Base-by-base conservation (phyloP, 2,329 filamentous ascomycete species). In the Aspergillus hiratsukae region DNA sequence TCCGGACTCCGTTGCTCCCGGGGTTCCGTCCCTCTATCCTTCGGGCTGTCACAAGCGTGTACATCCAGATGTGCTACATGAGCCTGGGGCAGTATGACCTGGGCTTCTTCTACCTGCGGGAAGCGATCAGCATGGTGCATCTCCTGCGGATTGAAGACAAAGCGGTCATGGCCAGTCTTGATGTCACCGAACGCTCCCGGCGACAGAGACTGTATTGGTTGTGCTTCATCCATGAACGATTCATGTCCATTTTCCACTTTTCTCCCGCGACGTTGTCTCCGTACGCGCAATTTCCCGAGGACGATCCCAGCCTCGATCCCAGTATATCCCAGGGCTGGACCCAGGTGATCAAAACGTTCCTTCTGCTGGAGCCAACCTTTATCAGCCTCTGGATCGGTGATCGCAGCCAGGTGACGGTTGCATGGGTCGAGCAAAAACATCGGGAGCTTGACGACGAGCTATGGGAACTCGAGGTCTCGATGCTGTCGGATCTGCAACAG, bases 181-280 rank as follows among this genome's bases (percentile, higher is more conserved):
- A 67, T 4, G 63, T 64, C 3, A 61, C 72, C 2, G 76, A 80
- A 52, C 67, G 74, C 25, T 72, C 76, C 25, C 69, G 73, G 50
- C 66, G 78, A 50, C 79, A 82, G 58, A 73, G 81, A 3, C 66
- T 82, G 1, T 83, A 83, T 64, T 84, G 81, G 81, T 76, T 82
- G 59, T 76, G 76, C 11, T 83, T 80, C 61, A 80, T 84, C 31
- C 81, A 83, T 57, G 82, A 84, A 63, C 77, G 82, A 17, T 84
- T 83, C 63, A 63, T 81, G n/a, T 78, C 78, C 35, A 78, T 83
- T 27, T 70, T 80, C 3, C 76, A 81, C 41, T 80, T 80, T 46
- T 77, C 77, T 4, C 72, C 69, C n/a, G 70, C 73, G 4, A 73
- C 74, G 9, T 63, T 79, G n/a, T 70, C 69, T 5, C 72, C 75